phyloP scores from a whole-genome alignment of 148 eudicot genomes.

The Amaranthus palmeri region DNA sequence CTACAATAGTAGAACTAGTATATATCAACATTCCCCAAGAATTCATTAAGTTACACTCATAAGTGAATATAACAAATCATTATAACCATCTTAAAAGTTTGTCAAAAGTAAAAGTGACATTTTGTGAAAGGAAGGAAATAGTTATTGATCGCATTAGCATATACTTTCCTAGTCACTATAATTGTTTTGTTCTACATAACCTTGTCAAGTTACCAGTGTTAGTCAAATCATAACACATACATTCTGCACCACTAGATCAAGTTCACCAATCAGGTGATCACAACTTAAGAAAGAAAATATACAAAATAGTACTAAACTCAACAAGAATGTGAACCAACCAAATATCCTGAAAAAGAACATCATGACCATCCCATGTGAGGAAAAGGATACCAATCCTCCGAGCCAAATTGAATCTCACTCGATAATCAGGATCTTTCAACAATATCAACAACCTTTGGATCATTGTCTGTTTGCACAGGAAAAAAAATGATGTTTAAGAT shows the following conservation, averaged over 20 bases:
- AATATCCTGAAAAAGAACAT: constrained; percentile 86
- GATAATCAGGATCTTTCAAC: constrained; percentile 84
- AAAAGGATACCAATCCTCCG: constrained; percentile 80
- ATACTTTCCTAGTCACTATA: background rate
- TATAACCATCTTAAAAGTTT: background rate
- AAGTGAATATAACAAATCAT: no score
- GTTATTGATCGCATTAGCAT: no score
- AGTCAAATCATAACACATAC: background rate
- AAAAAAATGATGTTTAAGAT: constrained; percentile 1
- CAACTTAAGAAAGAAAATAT: background rate
- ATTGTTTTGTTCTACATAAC: background rate
- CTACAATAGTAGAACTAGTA: no score
- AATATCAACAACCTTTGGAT: constrained; percentile 71
- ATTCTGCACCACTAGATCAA: background rate
- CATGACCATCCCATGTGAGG: constrained; percentile 98
- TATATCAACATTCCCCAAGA: no score
- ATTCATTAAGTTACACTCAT: no score
- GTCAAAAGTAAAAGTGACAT: background rate
- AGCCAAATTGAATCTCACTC: constrained; percentile 77
- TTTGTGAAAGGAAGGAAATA: background rate
- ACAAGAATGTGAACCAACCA: constrained; percentile 42
- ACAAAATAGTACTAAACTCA: background rate
- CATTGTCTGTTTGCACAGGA: constrained; percentile 48
- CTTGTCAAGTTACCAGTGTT: background rate
- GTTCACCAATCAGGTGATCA: background rate